Conservation (phyloP, 2,329 filamentous ascomycete species). For the Gnomoniopsis sp. region DNA sequence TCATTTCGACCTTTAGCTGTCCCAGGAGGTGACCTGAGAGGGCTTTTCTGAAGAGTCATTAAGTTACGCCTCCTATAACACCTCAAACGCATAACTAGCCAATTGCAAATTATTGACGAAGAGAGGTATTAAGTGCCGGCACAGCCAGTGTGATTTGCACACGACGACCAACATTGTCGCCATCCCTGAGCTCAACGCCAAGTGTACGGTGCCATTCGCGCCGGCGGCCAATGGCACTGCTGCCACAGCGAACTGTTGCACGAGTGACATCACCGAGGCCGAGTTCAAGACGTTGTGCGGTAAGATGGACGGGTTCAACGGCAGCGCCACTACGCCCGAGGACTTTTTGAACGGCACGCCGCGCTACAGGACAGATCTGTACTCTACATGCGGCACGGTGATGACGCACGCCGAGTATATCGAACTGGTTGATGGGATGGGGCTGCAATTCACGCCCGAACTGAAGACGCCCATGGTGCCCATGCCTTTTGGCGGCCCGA, state of each 20-base stretch:
- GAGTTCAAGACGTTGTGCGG: conserved; percentile 67
- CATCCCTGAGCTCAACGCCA: conserved; percentile 58
- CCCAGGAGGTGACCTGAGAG: no score
- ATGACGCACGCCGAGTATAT: conserved; percentile 62
- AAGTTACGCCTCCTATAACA: no score
- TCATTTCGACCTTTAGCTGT: no score
- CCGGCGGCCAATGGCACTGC: conserved; percentile 46
- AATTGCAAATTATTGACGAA: no score
- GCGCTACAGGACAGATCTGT: conserved; percentile 62
- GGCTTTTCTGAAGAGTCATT: no score
- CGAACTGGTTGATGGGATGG: conserved; percentile 51
- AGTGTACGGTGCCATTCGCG: conserved; percentile 61
- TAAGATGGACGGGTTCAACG: conserved; percentile 66
- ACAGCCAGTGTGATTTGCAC: conserved; percentile 65
- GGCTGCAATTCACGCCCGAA: conserved; percentile 63
- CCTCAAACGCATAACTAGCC: no score
- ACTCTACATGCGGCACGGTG: conserved; percentile 60
- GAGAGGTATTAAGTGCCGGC: conserved; percentile 44
- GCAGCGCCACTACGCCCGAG: conserved; percentile 52
- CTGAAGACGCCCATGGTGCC: conserved; percentile 64
- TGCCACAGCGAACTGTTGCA: conserved; percentile 66
- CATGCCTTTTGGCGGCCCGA: conserved; percentile 59
- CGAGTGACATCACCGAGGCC: conserved; percentile 63
- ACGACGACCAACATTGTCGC: conserved; percentile 66
- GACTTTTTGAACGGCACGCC: conserved; percentile 59